Conservation (phyloP, 164 flowering plant genomes). For the Stephania japonica region DNA sequence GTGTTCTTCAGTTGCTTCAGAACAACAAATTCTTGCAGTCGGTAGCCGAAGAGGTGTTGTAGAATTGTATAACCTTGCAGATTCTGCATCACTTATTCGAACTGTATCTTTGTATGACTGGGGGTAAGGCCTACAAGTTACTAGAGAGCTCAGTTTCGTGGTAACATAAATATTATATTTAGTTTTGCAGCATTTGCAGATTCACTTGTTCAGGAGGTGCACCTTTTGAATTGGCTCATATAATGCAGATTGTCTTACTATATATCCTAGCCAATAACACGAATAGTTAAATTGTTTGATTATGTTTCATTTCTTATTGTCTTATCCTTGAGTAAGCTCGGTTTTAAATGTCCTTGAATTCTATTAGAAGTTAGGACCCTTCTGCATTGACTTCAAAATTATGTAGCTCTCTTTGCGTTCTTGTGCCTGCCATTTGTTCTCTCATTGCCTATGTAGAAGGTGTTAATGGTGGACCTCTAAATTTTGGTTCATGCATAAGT, state of each 20-base stretch:
- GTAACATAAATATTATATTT: neutral
- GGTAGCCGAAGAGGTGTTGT: slow-evolving; percentile 84
- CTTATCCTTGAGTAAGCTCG: neutral
- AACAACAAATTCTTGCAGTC: slow-evolving; percentile 88
- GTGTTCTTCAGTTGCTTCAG: slow-evolving; percentile 75
- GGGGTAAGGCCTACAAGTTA: slow-evolving; percentile 63
- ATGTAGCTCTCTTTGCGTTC: neutral
- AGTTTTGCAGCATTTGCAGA: neutral
- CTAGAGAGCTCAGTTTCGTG: neutral
- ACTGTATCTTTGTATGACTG: slow-evolving; percentile 84
- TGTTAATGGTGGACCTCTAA: neutral
- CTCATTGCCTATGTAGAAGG: neutral
- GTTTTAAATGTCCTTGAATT: neutral
- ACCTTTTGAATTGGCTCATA: neutral
- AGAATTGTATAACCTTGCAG: slow-evolving; percentile 77
- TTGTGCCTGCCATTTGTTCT: neutral
- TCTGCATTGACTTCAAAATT: neutral
- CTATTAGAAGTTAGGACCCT: no score
- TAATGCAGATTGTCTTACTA: neutral
- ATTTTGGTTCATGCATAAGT: neutral
- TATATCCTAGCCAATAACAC: neutral
- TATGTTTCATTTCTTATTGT: neutral
- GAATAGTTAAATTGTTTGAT: neutral
- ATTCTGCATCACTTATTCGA: slow-evolving; percentile 66
- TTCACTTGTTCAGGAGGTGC: neutral